phyloP scores from a whole-genome alignment of 768 basidiomycete species.

The Suillus discolor region DNA sequence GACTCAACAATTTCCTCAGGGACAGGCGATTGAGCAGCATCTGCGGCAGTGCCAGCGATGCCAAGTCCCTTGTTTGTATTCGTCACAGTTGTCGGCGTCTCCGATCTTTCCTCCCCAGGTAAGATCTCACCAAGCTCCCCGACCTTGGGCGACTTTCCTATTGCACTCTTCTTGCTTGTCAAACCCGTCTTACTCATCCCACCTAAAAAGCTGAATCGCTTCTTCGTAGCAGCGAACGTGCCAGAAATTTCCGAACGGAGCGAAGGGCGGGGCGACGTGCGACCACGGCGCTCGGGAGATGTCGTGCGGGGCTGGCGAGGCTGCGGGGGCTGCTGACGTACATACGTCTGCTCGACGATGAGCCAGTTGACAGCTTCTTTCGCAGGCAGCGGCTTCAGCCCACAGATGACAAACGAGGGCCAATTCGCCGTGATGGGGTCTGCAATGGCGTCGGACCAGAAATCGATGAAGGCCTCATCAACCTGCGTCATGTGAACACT shows the following conservation, averaged over 20 bases:
- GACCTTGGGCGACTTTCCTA: constrained; percentile 42
- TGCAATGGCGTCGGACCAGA: constrained; percentile 74
- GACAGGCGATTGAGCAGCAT: constrained; percentile 14
- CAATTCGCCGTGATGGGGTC: constrained; percentile 67
- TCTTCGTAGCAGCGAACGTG: constrained; percentile 55
- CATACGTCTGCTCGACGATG: constrained; percentile 66
- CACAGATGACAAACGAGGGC: constrained; percentile 74
- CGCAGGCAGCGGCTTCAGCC: constrained; percentile 48
- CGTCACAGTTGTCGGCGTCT: constrained; percentile 32
- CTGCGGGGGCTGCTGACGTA: constrained; percentile 35
- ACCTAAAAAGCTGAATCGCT: constrained; percentile 66
- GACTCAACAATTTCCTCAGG: constrained; percentile 6
- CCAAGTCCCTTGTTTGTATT: constrained; percentile 24
- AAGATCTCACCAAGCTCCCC: constrained; percentile 77
- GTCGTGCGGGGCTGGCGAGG: constrained; percentile 26
- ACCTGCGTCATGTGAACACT: constrained; percentile 49
- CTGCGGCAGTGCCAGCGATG: constrained; percentile 20
- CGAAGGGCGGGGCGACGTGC: constrained; percentile 46
- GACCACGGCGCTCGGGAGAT: constrained; percentile 30
- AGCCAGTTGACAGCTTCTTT: constrained; percentile 56
- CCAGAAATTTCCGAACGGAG: constrained; percentile 45
- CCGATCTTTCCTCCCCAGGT: constrained; percentile 49
- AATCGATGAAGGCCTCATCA: constrained; percentile 83
- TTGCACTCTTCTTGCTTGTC: constrained; percentile 27
- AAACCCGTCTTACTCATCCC: constrained; percentile 24